Evolutionary conservation across 73 alveolate species (phyloP), one percentile per base, ranked within the genome.

Genomic region (Paramecium sonneborni): DNA sequence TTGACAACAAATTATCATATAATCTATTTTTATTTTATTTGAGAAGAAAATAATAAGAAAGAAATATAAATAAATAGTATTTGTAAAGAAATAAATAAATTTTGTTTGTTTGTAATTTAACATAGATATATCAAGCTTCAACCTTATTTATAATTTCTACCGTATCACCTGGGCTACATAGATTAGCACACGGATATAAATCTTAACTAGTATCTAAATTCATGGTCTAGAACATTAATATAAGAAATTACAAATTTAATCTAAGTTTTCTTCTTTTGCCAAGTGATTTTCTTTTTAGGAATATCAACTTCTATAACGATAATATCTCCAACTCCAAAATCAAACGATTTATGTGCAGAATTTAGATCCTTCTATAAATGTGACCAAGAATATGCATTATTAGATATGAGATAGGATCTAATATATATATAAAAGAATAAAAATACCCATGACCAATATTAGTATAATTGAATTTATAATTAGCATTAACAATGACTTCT

Each of bases 81-180:
- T n/a, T n/a, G n/a, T n/a, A 48, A 52, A 52, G 23, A 44, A 10
- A 2, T 52, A n/a, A 52, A n/a, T 1, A 52, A 18, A 52, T 52
- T 21, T 52, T 18, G 26, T 5, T 52, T 18, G 26, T 5, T 18
- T 52, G 68, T 52, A 52, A 52, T 52, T 52, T 52, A 18, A 52
- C 68, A 52, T 52, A 52, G 68, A 62, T 26, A 30, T 62, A 62
- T 62, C 84, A 62, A 12, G 34, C 48, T 32, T 79, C 90, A 18
- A 79, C 7, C 28, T 79, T 79, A 79, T 79, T 79, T 24, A 79
- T 30, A 9, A 79, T 79, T 46, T 79, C 90, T 30, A 79, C 90
- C 9, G 90, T 79, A 79, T 79, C 90, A 14, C 90, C 90, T 18
- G 90, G 90, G 41, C 90, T 79, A 79, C 90, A 79, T 39, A 79